These are phyloP conservation scores for Curvularia sp. DNA, from an alignment of 2,329 filamentous ascomycete genomes.

Conservation along the genomic window DNA sequence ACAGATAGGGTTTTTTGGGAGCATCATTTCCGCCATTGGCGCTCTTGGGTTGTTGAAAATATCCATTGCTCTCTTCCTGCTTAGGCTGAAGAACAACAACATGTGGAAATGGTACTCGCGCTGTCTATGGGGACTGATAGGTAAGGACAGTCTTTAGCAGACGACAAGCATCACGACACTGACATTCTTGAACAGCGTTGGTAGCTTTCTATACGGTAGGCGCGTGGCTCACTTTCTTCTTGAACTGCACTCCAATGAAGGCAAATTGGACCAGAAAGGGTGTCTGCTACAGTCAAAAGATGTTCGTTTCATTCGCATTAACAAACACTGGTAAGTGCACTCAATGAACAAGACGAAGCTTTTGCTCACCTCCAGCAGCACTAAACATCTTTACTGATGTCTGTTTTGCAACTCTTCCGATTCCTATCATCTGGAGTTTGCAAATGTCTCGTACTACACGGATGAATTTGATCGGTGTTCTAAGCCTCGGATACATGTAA, in stretches of 20 bases:
- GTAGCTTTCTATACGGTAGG: conserved; percentile 3
- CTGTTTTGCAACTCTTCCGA: conserved; percentile 7
- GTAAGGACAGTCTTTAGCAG: neutral
- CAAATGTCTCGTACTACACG: conserved; percentile 3
- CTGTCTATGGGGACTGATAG: conserved; percentile 3
- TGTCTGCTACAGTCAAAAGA: conserved; percentile 1
- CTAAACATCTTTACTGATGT: conserved; percentile 15
- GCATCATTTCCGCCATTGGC: conserved; percentile 13
- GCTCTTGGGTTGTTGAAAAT: conserved; percentile 8
- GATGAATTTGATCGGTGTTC: conserved; percentile 2
- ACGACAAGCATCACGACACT: neutral
- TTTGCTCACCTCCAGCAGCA: neutral
- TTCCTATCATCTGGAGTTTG: conserved; percentile 9
- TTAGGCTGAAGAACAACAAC: conserved; percentile 5
- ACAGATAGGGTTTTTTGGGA: conserved; percentile 8
- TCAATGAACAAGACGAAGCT: neutral
- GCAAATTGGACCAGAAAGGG: conserved; percentile 3
- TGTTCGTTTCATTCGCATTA: neutral
- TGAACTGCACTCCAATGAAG: neutral
- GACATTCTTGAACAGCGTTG: neutral
- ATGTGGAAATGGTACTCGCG: conserved; percentile 8
- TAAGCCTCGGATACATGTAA: conserved; percentile 9
- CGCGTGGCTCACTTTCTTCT: conserved; percentile 6
- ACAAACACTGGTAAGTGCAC: conserved; percentile 2
- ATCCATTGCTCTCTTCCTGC: conserved; percentile 7